phyloP scores from a whole-genome alignment of 129 eudicot genomes.

The Artemisia tridentata region DNA sequence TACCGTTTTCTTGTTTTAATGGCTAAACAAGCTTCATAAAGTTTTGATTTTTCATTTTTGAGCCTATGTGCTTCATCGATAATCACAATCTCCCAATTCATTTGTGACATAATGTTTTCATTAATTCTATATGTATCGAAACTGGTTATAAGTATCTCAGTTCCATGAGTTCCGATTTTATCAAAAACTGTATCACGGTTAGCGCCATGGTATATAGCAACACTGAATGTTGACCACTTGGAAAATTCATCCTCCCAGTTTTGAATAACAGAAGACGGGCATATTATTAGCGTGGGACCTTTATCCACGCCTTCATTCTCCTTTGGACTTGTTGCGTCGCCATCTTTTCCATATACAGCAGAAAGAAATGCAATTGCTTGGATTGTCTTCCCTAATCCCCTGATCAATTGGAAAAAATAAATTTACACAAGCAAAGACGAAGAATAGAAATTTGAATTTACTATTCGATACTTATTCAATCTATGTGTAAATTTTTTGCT shows the following conservation, averaged over 20 bases:
- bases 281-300: slow-evolving; percentile 71
- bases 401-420: slow-evolving; percentile 27
- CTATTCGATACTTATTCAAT: no score
- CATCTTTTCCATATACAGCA: slow-evolving; percentile 61
- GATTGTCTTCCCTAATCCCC: slow-evolving; percentile 98
- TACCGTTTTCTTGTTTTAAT: slow-evolving; percentile 70
- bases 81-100: slow-evolving; percentile 74
- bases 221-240: slow-evolving; percentile 73
- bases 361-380: slow-evolving; percentile 94
- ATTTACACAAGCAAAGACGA: neutral
- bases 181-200: slow-evolving; percentile 67
- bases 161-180: slow-evolving; percentile 45
- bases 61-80: slow-evolving; percentile 93
- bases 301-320: slow-evolving; percentile 33
- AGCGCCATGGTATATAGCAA: slow-evolving; percentile 72
- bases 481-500: no score
- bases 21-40: slow-evolving; percentile 62
- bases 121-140: slow-evolving; percentile 83
- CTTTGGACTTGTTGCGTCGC: slow-evolving; percentile 18
- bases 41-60: slow-evolving; percentile 91
- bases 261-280: slow-evolving; percentile 83
- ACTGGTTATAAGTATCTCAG: slow-evolving; percentile 82
- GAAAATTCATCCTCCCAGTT: slow-evolving; percentile 92
- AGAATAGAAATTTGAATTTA: no score
- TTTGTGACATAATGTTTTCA: slow-evolving; percentile 51